A percentile compares a stretch with the other conserved stretches of the same genome.
phyloP scores from a whole-genome alignment of 176 grass and related monocot species.

The Otatea glauca region DNA sequence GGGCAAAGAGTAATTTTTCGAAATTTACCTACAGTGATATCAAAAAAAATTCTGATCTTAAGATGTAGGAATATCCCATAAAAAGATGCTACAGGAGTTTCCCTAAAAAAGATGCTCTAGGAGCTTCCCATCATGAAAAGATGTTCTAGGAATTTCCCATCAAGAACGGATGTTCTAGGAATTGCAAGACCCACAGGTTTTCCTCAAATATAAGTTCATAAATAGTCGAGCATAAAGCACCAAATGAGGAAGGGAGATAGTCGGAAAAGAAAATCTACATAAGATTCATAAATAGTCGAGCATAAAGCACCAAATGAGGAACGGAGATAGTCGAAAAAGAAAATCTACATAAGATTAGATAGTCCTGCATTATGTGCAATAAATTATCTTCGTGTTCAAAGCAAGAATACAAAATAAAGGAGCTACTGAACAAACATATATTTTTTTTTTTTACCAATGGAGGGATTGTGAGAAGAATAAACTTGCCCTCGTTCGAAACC shows the following conservation, averaged over 20 bases:
- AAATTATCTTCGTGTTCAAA: conserved; percentile 2
- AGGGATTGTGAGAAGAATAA: background rate
- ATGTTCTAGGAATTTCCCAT: background rate
- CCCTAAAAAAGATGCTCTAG: background rate
- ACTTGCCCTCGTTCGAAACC: background rate
- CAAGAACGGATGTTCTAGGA: background rate
- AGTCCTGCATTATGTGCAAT: background rate
- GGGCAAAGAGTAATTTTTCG: background rate
- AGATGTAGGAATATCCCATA: background rate
- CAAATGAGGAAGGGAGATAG: background rate
- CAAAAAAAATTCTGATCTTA: conserved; percentile 7
- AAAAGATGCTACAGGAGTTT: background rate
- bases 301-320: background rate
- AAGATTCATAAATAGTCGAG: background rate
- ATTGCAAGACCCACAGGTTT: background rate
- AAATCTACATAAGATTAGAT: conserved; percentile 3
- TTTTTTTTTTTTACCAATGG: background rate
- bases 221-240: background rate
- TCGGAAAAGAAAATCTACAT: background rate
- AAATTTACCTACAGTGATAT: background rate
- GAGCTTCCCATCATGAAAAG: background rate
- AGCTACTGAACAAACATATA: conserved; percentile 6
- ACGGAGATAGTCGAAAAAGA: background rate
- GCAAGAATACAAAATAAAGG: conserved; percentile 19
- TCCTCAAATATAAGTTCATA: background rate